These are phyloP conservation scores for Cercospora sp. DNA, from an alignment of 2,329 filamentous ascomycete genomes.

Conservation along the genomic window DNA sequence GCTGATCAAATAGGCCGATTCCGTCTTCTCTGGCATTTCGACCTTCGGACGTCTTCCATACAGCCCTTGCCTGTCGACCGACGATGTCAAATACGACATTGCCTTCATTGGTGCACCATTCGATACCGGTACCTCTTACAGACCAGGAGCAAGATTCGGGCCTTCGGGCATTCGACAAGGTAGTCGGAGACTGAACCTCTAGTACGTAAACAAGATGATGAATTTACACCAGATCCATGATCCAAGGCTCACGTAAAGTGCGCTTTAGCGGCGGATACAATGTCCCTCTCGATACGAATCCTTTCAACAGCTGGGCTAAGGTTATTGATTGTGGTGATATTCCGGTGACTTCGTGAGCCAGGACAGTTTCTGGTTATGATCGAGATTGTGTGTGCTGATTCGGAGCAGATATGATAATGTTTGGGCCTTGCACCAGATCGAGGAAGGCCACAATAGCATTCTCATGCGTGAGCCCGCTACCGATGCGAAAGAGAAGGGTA, in stretches of 20 bases:
- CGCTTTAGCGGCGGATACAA: constrained; percentile 78
- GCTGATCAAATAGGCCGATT: constrained; percentile 65
- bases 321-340: constrained; percentile 91
- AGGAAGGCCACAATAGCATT: constrained; percentile 77
- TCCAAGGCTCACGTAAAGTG: constrained; percentile 51
- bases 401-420: constrained; percentile 72
- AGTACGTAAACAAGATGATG: constrained; percentile 59
- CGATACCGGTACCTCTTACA: constrained; percentile 66
- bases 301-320: constrained; percentile 37
- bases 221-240: constrained; percentile 27
- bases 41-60: constrained; percentile 82
- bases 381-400: not conserved
- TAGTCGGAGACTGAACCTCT: constrained; percentile 80
- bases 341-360: constrained; percentile 73
- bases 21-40: constrained; percentile 83
- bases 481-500: constrained; percentile 64
- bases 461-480: constrained; percentile 70
- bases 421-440: constrained; percentile 79
- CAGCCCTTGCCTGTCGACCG: constrained; percentile 70
- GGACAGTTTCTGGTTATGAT: not conserved
- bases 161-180: constrained; percentile 63
- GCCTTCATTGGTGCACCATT: constrained; percentile 84
- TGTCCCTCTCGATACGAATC: constrained; percentile 66
- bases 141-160: constrained; percentile 80
- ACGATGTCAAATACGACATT: constrained; percentile 74